Evolutionary conservation across 2,329 filamentous ascomycete genomes (phyloP), one percentile per base, ranked within the genome.

Genomic region (Xylaria sp.): DNA sequence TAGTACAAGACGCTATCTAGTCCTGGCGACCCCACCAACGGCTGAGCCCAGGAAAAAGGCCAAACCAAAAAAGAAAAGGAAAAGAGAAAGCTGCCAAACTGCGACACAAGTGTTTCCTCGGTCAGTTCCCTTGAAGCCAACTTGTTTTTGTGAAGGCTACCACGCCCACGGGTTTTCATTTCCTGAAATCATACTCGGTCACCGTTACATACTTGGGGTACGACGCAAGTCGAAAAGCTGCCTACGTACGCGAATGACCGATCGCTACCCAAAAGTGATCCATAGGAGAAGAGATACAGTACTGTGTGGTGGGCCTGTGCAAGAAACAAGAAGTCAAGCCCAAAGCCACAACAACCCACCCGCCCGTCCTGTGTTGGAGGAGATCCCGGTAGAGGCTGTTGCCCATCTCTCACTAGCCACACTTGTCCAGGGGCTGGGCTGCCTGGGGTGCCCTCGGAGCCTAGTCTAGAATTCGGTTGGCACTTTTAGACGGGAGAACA

Each of bases 291-390:
- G n/a, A 39, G 2, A 18, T 21, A 45, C 21, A n/a, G 49, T 48
- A 52, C 44, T 56, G 53, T 46, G 50, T 44, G 52, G n/a, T 56
- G 58, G 54, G 50, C 44, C 58, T 42, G 34, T 38, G 59, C 56
- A 56, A 56, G 56, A 59, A 52, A 59, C 58, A n/a, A n/a, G n/a
- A n/a, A n/a, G n/a, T n/a, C n/a, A n/a, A n/a, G n/a, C n/a, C n/a
- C n/a, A 61, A 54, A 59, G 48, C 50, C 48, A 46, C 58, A 52
- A 50, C 54, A 50, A 52, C n/a, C 55, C 55, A 56, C 56, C 43
- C 52, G 56, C 47, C 58, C 55, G 20, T 56, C 55, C 50, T 52
- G 52, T 37, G 38, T 59, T 46, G 58, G 50, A 58, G 56, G 56
- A 58, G 56, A 59, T 56, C 50, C 45, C 16, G 29, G 11, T 54